phyloP scores from a whole-genome alignment of 2,329 filamentous ascomycete species.

The Cladosporium phlei region DNA sequence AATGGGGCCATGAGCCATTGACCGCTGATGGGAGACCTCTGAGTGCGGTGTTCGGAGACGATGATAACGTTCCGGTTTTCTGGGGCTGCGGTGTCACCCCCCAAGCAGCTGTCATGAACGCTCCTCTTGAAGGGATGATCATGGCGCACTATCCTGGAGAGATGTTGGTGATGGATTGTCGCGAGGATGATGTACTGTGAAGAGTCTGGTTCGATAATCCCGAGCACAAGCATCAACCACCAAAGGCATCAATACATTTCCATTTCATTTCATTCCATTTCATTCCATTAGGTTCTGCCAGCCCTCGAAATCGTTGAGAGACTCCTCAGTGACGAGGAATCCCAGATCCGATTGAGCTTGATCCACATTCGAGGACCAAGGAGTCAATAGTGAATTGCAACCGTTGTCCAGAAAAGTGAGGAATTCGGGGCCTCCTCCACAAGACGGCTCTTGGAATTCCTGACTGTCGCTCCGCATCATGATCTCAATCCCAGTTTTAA shows the following conservation, averaged over 20 bases:
- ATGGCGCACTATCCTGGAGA: conserved; percentile 60
- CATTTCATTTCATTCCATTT: background rate
- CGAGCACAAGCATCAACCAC: background rate
- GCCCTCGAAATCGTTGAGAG: background rate
- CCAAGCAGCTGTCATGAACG: conserved; percentile 58
- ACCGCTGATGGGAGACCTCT: conserved; percentile 30
- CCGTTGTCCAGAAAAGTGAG: background rate
- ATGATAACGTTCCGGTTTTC: conserved; percentile 52
- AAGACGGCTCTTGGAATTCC: conserved; percentile 79
- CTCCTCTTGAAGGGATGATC: conserved; percentile 50
- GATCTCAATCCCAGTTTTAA: background rate
- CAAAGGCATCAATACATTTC: too few relatives aligned
- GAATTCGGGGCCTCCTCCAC: conserved; percentile 35
- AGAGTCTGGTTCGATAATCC: background rate
- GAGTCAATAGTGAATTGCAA: background rate
- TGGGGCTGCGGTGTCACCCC: conserved; percentile 65
- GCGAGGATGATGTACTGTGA: conserved; percentile 36
- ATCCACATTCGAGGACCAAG: background rate
- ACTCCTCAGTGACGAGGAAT: background rate
- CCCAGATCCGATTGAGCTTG: background rate
- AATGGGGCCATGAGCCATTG: conserved; percentile 53
- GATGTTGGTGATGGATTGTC: conserved; percentile 57
- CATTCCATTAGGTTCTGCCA: background rate
- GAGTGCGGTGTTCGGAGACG: conserved; percentile 24
- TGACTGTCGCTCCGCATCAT: conserved; percentile 31